Percentiles rank a stretch among this genome's conserved stretches.
Conservation (phyloP, 2,329 filamentous ascomycete species). For the Bipolaris cookei region DNA sequence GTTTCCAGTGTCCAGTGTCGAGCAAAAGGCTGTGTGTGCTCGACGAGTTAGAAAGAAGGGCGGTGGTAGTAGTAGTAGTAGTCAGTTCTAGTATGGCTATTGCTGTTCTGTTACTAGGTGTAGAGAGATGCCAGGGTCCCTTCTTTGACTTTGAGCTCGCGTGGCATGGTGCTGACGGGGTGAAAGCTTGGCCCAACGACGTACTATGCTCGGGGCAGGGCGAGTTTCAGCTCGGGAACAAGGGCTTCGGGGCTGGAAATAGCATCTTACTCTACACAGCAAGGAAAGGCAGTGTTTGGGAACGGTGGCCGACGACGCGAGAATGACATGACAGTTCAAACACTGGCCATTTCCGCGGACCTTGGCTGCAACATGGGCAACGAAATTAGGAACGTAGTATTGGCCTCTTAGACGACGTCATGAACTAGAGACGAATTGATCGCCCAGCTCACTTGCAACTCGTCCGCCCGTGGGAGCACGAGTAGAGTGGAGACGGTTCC, state of each 20-base stretch:
- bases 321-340: too few species aligned
- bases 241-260: slow-evolving; percentile 3
- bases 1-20: too few species aligned
- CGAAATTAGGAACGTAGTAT: not conserved
- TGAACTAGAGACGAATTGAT: not conserved
- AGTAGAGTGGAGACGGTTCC: not conserved
- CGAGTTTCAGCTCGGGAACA: slow-evolving; percentile 5
- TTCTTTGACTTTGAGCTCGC: not conserved
- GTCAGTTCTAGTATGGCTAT: not conserved
- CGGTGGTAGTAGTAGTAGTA: not conserved
- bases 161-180: not conserved
- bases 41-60: not conserved
- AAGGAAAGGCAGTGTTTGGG: too few species aligned
- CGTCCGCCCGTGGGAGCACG: not conserved
- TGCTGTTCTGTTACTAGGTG: not conserved
- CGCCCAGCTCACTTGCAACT: not conserved
- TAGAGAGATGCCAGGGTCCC: not conserved
- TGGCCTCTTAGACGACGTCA: slow-evolving; percentile 4
- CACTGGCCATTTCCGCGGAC: not conserved
- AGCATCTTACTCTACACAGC: not conserved
- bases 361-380: slow-evolving; percentile 1
- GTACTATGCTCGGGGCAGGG: not conserved
- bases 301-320: too few species aligned
- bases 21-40: not conserved
- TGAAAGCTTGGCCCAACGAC: slow-evolving; percentile 12